Base-by-base conservation (phyloP, 345 rosid genomes). In the Lepidium africanum region DNA sequence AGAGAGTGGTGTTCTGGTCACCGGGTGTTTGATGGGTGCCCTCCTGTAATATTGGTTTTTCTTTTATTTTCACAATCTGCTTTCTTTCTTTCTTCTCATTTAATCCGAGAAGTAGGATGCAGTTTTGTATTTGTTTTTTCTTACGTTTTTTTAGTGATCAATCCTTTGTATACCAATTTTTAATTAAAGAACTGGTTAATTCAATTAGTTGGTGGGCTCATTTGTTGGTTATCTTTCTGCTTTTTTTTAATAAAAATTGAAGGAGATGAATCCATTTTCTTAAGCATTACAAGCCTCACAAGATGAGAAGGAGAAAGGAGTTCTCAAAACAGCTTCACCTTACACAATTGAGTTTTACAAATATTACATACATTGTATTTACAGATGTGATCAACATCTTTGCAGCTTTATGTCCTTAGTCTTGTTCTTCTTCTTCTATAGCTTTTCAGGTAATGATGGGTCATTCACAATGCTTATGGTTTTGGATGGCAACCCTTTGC, bases 401-500 rank as follows among this genome's bases (percentile, higher is more conserved):
- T 71, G 56, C 32, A 54, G 68, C 73, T 74, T 74, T 43, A 15
- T 57, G 60, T 32, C 65, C 2, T 10, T 50, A 36, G 33, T 14
- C 47, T 33, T 21, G 51, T 61, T 59, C 33, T 33, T 60, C 30
- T 51, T 54, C 13, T 23, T 52, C 63, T 60, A 37, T 59, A 45
- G 67, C 45, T 60, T 59, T 37, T 74, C 49, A 42, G 50, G 72
- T 67, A 2, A 59, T 19, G 27, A 40, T 17, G 37, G 48, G 41
- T 63, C 70, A 71, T 47, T 71, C 63, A 54, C 70, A 72, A 64
- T 47, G 90, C 88, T 74, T 79, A 81, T 68, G 57, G 77, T 75
- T 78, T 82, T 61, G 81, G 77, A 76, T 76, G 81, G 74, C 65
- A 80, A 65, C 84, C 82, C 57, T 90, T 87, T 27, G 56, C 71